phyloP scores from a whole-genome alignment of 2,329 filamentous ascomycete species.

The Colletotrichum salicis region DNA sequence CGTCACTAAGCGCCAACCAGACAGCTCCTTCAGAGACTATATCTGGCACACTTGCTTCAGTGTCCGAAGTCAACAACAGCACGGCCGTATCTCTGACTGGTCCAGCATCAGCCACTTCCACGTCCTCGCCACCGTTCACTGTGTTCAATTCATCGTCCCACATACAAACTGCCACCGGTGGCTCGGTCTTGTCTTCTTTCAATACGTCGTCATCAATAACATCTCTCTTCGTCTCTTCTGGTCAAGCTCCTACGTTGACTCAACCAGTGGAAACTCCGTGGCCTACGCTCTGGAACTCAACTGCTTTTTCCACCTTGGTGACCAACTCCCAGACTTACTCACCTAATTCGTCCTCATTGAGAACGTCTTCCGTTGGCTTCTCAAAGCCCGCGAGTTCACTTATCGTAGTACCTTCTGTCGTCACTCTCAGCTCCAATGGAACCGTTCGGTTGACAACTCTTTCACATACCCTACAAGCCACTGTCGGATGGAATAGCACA shows the following conservation, averaged over 20 bases:
- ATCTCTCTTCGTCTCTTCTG: not conserved
- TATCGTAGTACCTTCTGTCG: not conserved
- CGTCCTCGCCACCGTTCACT: slow-evolving; percentile 6
- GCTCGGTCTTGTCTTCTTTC: not conserved
- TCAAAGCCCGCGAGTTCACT: not conserved
- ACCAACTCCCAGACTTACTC: not conserved
- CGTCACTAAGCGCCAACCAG: not conserved
- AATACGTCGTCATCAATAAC: not conserved
- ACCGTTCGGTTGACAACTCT: not conserved
- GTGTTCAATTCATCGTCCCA: not conserved
- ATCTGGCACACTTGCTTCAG: slow-evolving; percentile 15
- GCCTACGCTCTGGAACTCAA: slow-evolving; percentile 22
- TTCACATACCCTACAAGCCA: not conserved
- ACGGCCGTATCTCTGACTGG: not conserved
- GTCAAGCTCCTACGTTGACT: not conserved
- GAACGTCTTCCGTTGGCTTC: not conserved
- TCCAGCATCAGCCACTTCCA: not conserved
- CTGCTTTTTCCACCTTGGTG: not conserved
- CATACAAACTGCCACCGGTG: not conserved
- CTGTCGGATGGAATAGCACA: slow-evolving; percentile 7
- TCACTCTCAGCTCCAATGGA: not conserved
- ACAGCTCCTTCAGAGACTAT: not conserved
- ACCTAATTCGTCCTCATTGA: not conserved
- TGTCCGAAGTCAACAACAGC: not conserved
- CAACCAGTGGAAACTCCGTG: slow-evolving; percentile 20